Evolutionary conservation across 176 grass and related monocot species (phyloP).

Genomic region (Aegilops umbellulata): DNA sequence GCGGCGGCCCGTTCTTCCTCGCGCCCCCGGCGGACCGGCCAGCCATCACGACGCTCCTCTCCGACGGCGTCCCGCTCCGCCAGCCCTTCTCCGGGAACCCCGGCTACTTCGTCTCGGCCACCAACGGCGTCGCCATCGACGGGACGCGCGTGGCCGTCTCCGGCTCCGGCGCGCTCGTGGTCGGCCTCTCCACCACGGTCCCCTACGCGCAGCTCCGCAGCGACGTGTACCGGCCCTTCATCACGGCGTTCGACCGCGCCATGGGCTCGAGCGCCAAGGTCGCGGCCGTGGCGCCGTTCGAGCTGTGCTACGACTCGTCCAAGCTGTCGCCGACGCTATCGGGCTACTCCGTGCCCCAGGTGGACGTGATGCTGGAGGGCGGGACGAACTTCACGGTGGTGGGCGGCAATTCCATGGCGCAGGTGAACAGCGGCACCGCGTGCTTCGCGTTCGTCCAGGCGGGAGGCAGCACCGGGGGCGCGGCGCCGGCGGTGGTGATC

Average conservation of each 20-base stretch:
- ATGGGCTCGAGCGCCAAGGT: constrained; percentile 1
- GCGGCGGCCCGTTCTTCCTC: too few relatives aligned
- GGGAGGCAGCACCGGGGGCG: too few relatives aligned
- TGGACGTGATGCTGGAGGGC: constrained; percentile 42
- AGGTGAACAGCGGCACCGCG: constrained; percentile 32
- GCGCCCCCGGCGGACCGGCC: background rate
- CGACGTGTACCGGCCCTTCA: constrained; percentile 43
- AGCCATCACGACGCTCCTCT: constrained; percentile 24
- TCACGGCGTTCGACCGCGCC: constrained; percentile 31
- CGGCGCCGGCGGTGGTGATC: too few relatives aligned
- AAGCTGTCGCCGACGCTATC: constrained; percentile 33
- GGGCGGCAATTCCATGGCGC: constrained; percentile 46
- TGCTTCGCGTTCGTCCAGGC: constrained; percentile 57
- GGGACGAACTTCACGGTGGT: constrained; percentile 48
- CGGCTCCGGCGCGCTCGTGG: background rate
- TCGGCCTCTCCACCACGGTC: constrained; percentile 23
- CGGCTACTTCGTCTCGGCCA: constrained; percentile 36
- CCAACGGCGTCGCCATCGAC: constrained; percentile 26
- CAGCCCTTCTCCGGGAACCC: background rate
- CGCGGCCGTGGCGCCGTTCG: constrained; percentile 33
- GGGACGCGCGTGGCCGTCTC: background rate
- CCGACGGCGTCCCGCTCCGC: constrained; percentile 15
- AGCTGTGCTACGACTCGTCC: constrained; percentile 50
- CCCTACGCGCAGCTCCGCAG: constrained; percentile 43
- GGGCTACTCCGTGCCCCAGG: constrained; percentile 48